These are phyloP conservation scores for Pythium monospermum DNA, from an alignment of 352 stramenopile species.

Conservation along the genomic window DNA sequence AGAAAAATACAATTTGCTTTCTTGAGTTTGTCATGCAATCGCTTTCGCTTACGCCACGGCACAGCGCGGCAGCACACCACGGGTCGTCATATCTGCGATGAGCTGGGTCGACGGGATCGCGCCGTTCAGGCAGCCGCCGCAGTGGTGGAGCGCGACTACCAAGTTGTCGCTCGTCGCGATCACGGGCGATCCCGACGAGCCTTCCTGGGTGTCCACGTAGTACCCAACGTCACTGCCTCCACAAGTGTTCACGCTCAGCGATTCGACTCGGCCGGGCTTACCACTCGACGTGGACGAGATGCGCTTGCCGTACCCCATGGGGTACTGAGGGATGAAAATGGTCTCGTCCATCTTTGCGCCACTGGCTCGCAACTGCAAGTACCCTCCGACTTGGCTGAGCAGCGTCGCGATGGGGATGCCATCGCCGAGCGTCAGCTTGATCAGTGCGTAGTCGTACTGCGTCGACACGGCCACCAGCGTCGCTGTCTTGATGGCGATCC, in stretches of 20 bases:
- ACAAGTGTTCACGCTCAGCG: conserved; percentile 35
- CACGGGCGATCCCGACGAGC: conserved; percentile 62
- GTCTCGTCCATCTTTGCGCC: conserved; percentile 29
- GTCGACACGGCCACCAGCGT: conserved; percentile 36
- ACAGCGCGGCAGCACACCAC: conserved; percentile 22
- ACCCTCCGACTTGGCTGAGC: conserved; percentile 26
- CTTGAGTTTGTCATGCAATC: neutral
- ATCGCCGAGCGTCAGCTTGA: conserved; percentile 25
- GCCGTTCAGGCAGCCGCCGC: conserved; percentile 67
- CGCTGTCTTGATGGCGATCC: conserved; percentile 28
- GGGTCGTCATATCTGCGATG: conserved; percentile 35
- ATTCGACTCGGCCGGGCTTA: conserved; percentile 26
- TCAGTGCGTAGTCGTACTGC: conserved; percentile 36
- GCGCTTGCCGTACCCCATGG: conserved; percentile 31
- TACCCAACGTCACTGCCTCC: conserved; percentile 54
- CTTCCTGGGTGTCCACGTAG: conserved; percentile 71
- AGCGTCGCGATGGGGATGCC: conserved; percentile 28
- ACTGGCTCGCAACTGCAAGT: conserved; percentile 30
- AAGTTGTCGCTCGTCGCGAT: conserved; percentile 45
- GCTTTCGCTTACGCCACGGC: conserved; percentile 4
- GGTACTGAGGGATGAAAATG: conserved; percentile 43
- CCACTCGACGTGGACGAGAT: conserved; percentile 27
- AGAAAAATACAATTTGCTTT: neutral
- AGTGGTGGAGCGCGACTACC: conserved; percentile 77
- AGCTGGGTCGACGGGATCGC: conserved; percentile 47